These are phyloP conservation scores for Solanum pimpinellifolium DNA, from an alignment of 257 asterid species.

Conservation along the genomic window DNA sequence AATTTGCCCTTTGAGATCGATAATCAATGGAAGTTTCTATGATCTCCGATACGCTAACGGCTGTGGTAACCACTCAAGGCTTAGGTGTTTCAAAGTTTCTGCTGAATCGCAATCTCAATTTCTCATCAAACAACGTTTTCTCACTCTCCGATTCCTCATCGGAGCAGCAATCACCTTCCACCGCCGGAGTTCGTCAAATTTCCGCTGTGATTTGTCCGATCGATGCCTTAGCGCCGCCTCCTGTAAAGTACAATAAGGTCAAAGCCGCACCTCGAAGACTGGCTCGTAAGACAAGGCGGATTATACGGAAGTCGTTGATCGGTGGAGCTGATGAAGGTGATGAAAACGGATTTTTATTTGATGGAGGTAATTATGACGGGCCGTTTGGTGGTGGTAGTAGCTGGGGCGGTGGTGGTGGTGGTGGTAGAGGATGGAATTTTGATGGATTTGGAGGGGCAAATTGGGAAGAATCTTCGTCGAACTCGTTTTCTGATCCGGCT, in stretches of 20 bases:
- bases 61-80: slow-evolving; percentile 40
- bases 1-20: background rate
- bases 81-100: slow-evolving; percentile 28
- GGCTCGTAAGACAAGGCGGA: slow-evolving; percentile 38
- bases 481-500: slow-evolving; percentile 69
- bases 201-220: slow-evolving; percentile 24
- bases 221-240: slow-evolving; percentile 31
- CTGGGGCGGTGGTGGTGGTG: slow-evolving; percentile 21
- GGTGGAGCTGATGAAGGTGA: slow-evolving; percentile 22
- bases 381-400: slow-evolving; percentile 9
- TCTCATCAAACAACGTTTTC: background rate
- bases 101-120: slow-evolving; percentile 18
- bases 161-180: slow-evolving; percentile 24
- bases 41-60: slow-evolving; percentile 44
- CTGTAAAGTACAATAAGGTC: slow-evolving; percentile 12
- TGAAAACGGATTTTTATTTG: background rate
- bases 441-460: slow-evolving; percentile 52
- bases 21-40: slow-evolving; percentile 48
- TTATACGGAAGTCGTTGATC: slow-evolving; percentile 23
- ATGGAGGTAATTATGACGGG: slow-evolving; percentile 21
- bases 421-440: slow-evolving; percentile 51
- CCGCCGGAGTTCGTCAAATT: slow-evolving; percentile 13
- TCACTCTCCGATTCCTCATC: slow-evolving; percentile 29
- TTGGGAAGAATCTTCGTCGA: slow-evolving; percentile 52
- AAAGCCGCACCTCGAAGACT: slow-evolving; percentile 38